Base-by-base conservation (phyloP, 1,284 basidiomycete species). In the Naganishia sp. region DNA sequence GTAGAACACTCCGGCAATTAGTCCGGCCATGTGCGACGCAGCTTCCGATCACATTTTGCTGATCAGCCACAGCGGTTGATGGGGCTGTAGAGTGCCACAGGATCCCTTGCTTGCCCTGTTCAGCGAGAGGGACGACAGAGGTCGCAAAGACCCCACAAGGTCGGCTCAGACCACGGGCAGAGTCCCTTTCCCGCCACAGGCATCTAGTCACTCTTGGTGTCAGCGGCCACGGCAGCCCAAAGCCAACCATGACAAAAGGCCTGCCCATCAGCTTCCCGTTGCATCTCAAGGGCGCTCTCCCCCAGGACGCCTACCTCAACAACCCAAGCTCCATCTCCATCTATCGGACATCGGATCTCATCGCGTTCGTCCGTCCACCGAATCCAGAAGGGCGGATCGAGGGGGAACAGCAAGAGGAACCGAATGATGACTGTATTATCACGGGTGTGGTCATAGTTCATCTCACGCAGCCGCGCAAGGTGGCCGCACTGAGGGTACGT, bases 401-500 rank as follows among this genome's bases (percentile, higher is more conserved):
- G 3, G 36, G 18, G 11, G 21, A 48, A 18, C 56, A 39, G 31
- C 36, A 55, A 36, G 50, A 44, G 39, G 52, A 46, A n/a, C 65
- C 65, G 18, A 59, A 59, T 23, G 49, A 55, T 9, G 65, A 66
- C 43, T 66, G 45, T 46, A 52, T 61, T 31, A 15, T 66, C 21
- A 55, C 65, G 28, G 67, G 67, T 15, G 43, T 68, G 23, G 67
- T 68, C 25, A 57, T 68, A 21, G 67, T 68, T 28, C 55, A 68
- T 48, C 45, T 68, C 4, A 59, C 56, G 21, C 57, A 65, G 53
- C 43, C 63, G 53, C 45, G 56, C 18, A 53, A 57, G 36, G 67
- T 55, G 18, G 55, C 25, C 15, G 59, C 53, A 28, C 43, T 68
- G 31, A 57, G 63, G 21, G 67, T 68, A 7, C 33, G 61, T n/a